phyloP scores from a whole-genome alignment of 2,329 filamentous ascomycete genomes.

The Fusarium denticulatum region DNA sequence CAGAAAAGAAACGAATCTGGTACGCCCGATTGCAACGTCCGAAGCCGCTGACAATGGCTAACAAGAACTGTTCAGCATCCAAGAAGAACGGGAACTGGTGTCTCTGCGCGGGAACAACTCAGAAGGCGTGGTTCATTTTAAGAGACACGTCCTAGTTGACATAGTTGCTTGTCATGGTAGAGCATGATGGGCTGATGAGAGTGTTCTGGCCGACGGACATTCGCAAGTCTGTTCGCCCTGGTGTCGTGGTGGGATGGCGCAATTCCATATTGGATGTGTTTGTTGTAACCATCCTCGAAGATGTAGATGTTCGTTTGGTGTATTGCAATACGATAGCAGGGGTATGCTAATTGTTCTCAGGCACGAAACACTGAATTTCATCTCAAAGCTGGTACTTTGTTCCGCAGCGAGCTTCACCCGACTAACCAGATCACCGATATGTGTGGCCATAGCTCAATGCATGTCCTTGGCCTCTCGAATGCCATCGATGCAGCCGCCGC shows the following conservation, averaged over 20 bases:
- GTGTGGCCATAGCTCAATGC: slow-evolving; percentile 84
- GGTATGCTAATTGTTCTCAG: slow-evolving; percentile 55
- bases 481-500: slow-evolving; percentile 57
- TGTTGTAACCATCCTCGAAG: slow-evolving; percentile 87
- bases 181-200: slow-evolving; percentile 91
- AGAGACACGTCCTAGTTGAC: slow-evolving; percentile 45
- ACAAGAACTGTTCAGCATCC: slow-evolving; percentile 72
- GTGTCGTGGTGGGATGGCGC: slow-evolving; percentile 93
- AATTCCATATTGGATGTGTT: slow-evolving; percentile 93
- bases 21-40: slow-evolving; percentile 56
- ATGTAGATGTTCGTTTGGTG: slow-evolving; percentile 77
- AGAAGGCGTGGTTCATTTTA: slow-evolving; percentile 94
- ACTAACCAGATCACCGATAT: slow-evolving; percentile 83
- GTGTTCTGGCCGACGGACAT: slow-evolving; percentile 98
- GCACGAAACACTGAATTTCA: slow-evolving; percentile 86
- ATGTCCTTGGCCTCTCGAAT: slow-evolving; percentile 88
- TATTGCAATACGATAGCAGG: not conserved
- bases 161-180: slow-evolving; percentile 67
- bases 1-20: slow-evolving; percentile 79
- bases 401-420: slow-evolving; percentile 83
- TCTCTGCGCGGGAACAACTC: slow-evolving; percentile 95
- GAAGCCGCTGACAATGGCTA: slow-evolving; percentile 36
- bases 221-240: slow-evolving; percentile 74
- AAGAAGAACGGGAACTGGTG: slow-evolving; percentile 77
- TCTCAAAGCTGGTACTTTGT: slow-evolving; percentile 82